Evolutionary conservation across 805 yeast species (phyloP).

Genomic region (Maudiozyma bulderi): DNA sequence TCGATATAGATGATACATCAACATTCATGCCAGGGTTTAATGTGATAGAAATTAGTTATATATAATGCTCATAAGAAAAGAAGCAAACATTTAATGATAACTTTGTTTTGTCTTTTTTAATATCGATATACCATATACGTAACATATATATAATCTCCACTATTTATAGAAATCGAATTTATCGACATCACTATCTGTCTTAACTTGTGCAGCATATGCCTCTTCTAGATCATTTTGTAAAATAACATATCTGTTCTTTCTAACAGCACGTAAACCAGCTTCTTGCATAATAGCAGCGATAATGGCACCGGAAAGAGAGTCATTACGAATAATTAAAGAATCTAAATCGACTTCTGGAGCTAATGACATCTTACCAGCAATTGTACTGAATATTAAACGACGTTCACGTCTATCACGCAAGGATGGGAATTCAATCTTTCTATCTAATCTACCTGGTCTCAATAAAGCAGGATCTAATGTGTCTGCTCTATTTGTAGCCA

Average conservation of each 20-base stretch:
- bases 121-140: not conserved
- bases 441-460: conserved; percentile 96
- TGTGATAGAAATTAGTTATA: conserved; percentile 30
- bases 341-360: conserved; percentile 98
- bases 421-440: conserved; percentile 96
- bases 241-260: conserved; percentile 95
- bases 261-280: conserved; percentile 96
- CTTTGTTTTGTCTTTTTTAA: not conserved
- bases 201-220: conserved; percentile 94
- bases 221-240: conserved; percentile 94
- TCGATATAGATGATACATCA: conserved; percentile 39
- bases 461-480: conserved; percentile 96
- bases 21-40: conserved; percentile 57
- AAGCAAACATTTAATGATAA: not conserved
- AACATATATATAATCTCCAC: not conserved
- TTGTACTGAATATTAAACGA: conserved; percentile 88
- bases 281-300: conserved; percentile 99
- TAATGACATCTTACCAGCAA: conserved; percentile 93
- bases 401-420: conserved; percentile 96
- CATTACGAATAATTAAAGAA: conserved; percentile 88
- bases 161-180: conserved; percentile 95
- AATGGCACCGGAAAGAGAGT: conserved; percentile 92
- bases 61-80: not conserved
- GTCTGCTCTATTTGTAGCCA: conserved; percentile 99
- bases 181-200: conserved; percentile 89